Percentiles rank a stretch among this genome's conserved stretches.
phyloP scores from a whole-genome alignment of 1,284 basidiomycete species.

The Tylopilus orsonianus region DNA sequence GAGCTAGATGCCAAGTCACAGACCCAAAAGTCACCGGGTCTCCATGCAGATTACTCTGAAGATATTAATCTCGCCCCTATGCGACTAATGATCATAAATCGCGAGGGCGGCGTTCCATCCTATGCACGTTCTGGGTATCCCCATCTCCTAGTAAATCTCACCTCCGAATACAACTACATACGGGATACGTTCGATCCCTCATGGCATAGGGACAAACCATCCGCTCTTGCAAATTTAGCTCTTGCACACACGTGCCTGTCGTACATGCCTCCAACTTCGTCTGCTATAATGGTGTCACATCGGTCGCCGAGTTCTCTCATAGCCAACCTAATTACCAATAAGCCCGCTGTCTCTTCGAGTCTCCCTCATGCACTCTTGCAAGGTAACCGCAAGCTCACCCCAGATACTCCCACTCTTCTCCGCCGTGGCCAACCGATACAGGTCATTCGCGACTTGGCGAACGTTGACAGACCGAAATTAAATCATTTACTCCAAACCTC shows the following conservation, averaged over 20 bases:
- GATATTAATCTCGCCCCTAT: slow-evolving; percentile 84
- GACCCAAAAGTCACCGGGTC: slow-evolving; percentile 17
- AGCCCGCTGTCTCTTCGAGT: slow-evolving; percentile 93
- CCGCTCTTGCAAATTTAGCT: slow-evolving; percentile 85
- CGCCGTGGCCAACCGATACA: slow-evolving; percentile 86
- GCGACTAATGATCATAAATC: slow-evolving; percentile 96
- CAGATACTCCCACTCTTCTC: slow-evolving; percentile 91
- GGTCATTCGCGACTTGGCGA: slow-evolving; percentile 66
- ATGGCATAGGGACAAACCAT: slow-evolving; percentile 83
- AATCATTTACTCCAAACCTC: slow-evolving; percentile 83
- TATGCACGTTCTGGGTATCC: slow-evolving; percentile 94
- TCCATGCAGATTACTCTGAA: slow-evolving; percentile 37
- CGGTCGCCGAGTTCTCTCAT: slow-evolving; percentile 95
- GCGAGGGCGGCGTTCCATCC: slow-evolving; percentile 95
- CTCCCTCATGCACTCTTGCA: slow-evolving; percentile 91
- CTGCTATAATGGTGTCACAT: slow-evolving; percentile 96
- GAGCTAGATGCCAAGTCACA: slow-evolving; percentile 38
- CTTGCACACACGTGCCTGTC: slow-evolving; percentile 85
- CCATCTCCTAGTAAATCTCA: slow-evolving; percentile 94
- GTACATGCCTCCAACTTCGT: slow-evolving; percentile 92
- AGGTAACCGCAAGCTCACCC: slow-evolving; percentile 79
- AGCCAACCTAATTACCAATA: slow-evolving; percentile 97
- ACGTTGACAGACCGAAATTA: slow-evolving; percentile 78
- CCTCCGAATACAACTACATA: slow-evolving; percentile 87
- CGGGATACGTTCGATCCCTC: slow-evolving; percentile 77